phyloP scores from a whole-genome alignment of 2,329 filamentous ascomycete species.

The Pestalotiopsis sp. region DNA sequence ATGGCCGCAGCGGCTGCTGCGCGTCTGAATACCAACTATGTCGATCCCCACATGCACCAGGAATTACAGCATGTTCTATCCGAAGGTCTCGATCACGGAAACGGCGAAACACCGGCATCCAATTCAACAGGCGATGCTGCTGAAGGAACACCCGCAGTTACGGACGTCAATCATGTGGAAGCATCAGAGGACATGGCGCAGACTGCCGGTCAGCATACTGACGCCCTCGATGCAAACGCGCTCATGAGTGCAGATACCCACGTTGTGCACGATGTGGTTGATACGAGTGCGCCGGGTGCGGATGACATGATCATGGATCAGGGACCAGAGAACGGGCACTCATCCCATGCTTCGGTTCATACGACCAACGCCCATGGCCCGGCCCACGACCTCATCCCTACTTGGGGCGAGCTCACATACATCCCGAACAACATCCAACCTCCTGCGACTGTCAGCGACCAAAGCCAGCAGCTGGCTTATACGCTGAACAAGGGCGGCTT shows the following conservation, averaged over 20 bases:
- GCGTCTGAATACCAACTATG: slow-evolving; percentile 52
- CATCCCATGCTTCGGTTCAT: background rate
- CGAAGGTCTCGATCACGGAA: background rate
- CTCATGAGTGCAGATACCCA: background rate
- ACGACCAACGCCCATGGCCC: background rate
- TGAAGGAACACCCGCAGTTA: background rate
- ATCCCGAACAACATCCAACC: slow-evolving; percentile 29
- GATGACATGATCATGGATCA: slow-evolving; percentile 31
- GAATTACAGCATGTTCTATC: background rate
- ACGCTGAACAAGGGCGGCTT: slow-evolving; percentile 47
- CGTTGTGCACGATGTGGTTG: slow-evolving; percentile 11
- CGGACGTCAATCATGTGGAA: background rate
- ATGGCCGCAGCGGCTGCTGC: slow-evolving; percentile 59
- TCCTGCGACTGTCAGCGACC: slow-evolving; percentile 29
- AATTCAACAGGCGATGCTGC: background rate
- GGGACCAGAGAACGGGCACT: background rate
- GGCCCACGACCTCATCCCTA: slow-evolving; percentile 16
- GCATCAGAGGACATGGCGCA: background rate
- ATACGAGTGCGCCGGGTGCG: slow-evolving; percentile 12
- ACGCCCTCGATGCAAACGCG: background rate
- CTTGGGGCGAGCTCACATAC: slow-evolving; percentile 32
- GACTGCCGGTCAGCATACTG: background rate
- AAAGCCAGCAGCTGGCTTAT: slow-evolving; percentile 26
- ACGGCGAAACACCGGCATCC: background rate
- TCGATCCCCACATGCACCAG: slow-evolving; percentile 48